Conservation (phyloP, 192 early-diverging fungal genomes). For the Phlyctochytrium arcticum region DNA sequence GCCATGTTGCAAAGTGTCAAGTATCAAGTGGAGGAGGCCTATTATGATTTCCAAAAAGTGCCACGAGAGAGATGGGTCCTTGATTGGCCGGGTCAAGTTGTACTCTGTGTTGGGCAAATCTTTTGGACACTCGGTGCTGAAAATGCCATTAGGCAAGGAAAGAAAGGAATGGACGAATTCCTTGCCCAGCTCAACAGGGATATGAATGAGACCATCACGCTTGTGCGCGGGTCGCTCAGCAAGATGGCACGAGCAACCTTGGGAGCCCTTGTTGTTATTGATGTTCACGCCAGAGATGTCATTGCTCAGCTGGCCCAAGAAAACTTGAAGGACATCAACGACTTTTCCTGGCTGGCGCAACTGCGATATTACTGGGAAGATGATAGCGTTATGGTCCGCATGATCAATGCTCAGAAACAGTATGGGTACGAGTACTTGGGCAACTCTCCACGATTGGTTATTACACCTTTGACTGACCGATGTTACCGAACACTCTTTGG, state of each 20-base stretch:
- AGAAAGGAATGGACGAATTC: slow-evolving; percentile 50
- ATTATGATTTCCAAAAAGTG: slow-evolving; percentile 44
- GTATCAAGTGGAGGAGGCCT: slow-evolving; percentile 42
- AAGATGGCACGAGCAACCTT: slow-evolving; percentile 61
- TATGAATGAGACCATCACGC: slow-evolving; percentile 52
- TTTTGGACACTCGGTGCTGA: slow-evolving; percentile 60
- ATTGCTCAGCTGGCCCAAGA: slow-evolving; percentile 39
- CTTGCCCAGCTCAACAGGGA: slow-evolving; percentile 45
- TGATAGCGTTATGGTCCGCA: slow-evolving; percentile 50
- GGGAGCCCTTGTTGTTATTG: slow-evolving; percentile 61
- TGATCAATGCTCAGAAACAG: slow-evolving; percentile 60
- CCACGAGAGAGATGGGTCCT: slow-evolving; percentile 58
- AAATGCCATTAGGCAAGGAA: slow-evolving; percentile 44
- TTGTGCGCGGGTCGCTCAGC: slow-evolving; percentile 53
- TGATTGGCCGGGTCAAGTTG: slow-evolving; percentile 64
- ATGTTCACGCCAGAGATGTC: slow-evolving; percentile 64
- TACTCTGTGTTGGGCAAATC: slow-evolving; percentile 54
- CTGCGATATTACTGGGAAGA: slow-evolving; percentile 63
- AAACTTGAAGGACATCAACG: slow-evolving; percentile 40
- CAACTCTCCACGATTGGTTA: slow-evolving; percentile 50
- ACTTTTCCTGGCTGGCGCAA: slow-evolving; percentile 61
- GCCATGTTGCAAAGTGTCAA: slow-evolving; percentile 57
- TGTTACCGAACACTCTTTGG: slow-evolving; percentile 62
- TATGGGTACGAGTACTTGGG: slow-evolving; percentile 59
- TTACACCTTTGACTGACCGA: slow-evolving; percentile 60